These are phyloP conservation scores for Melastoma malabathricum DNA, from an alignment of 345 rosid species.

Conservation along the genomic window DNA sequence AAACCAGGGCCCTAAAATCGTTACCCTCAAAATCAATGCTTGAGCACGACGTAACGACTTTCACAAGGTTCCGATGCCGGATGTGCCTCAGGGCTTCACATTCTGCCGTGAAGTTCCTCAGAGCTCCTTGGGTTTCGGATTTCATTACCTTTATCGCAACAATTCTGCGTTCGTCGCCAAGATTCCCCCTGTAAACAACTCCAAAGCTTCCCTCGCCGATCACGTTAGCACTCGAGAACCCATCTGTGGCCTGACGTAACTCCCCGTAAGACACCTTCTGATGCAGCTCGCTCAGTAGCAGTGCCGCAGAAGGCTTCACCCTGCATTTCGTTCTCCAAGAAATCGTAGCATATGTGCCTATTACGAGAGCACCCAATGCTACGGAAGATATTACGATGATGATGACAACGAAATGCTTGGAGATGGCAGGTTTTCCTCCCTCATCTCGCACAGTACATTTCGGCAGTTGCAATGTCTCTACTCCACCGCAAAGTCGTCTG, in stretches of 20 bases:
- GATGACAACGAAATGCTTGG: neutral
- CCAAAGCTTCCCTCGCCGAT: neutral
- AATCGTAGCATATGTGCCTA: neutral
- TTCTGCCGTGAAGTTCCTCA: neutral
- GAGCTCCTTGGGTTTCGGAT: neutral
- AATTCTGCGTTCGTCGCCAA: rapidly evolving
- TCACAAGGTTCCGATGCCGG: neutral
- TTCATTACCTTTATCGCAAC: neutral
- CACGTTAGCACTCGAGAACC: neutral
- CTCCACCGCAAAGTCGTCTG: neutral
- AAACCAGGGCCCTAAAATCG: neutral
- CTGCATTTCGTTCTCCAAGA: neutral
- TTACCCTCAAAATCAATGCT: neutral
- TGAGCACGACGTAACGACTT: neutral
- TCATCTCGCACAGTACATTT: neutral
- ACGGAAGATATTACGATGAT: neutral
- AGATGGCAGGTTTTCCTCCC: neutral
- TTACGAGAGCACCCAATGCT: neutral
- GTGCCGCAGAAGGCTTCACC: neutral
- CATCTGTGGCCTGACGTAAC: neutral
- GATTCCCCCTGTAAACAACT: neutral
- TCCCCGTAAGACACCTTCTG: neutral
- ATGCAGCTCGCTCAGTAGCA: neutral
- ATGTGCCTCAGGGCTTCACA: neutral
- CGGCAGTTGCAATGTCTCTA: neutral